Conservation (phyloP, 1,139 yeast genomes). For the Torulaspora pretoriensis region DNA sequence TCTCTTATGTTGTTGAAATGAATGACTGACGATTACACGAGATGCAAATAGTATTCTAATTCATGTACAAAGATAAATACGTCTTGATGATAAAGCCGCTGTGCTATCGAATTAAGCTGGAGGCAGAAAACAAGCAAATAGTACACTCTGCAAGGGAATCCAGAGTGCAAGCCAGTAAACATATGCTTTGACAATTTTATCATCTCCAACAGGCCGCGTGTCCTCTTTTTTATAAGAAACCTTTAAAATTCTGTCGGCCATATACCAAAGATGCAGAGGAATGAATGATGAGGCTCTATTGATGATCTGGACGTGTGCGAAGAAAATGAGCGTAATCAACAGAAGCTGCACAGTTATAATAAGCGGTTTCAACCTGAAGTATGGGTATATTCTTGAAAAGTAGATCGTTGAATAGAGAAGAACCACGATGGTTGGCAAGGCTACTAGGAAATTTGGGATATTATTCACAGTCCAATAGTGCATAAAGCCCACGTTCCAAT, state of each 20-base stretch:
- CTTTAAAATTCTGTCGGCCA: conserved; percentile 42
- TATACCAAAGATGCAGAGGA: conserved; percentile 72
- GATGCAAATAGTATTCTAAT: conserved; percentile 1
- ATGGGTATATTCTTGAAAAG: conserved; percentile 33
- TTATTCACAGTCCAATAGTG: conserved; percentile 78
- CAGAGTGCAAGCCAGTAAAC: conserved; percentile 49
- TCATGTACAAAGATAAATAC: neutral
- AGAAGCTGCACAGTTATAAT: conserved; percentile 43
- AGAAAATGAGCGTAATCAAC: conserved; percentile 49
- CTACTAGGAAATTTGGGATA: conserved; percentile 79
- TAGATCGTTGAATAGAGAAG: conserved; percentile 34
- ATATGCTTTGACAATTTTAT: conserved; percentile 31
- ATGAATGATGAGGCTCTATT: conserved; percentile 73
- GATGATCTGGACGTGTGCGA: conserved; percentile 84
- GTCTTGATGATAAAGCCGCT: neutral
- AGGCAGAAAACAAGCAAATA: conserved; percentile 66
- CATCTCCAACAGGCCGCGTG: conserved; percentile 21
- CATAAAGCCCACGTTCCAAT: conserved; percentile 84
- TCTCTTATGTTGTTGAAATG: neutral
- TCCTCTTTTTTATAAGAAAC: conserved; percentile 11
- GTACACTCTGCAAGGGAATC: conserved; percentile 54
- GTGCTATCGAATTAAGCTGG: conserved; percentile 51
- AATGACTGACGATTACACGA: neutral
- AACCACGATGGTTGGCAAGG: conserved; percentile 58
- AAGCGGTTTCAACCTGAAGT: conserved; percentile 39